These are phyloP conservation scores for Yamadazyma kitorensis DNA, from an alignment of 805 yeast species.

Conservation along the genomic window DNA sequence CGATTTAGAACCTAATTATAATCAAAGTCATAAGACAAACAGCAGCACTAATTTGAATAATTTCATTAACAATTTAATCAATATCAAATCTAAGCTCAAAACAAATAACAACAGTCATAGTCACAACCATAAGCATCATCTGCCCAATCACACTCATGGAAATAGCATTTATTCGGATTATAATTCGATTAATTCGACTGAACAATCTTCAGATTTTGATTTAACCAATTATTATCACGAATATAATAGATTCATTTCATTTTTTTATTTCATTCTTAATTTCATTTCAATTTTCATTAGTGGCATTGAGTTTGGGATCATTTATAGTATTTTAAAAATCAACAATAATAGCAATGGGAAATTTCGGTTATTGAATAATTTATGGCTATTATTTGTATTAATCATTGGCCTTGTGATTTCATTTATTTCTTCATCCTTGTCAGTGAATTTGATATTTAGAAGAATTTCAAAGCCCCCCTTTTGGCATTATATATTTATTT, in stretches of 20 bases:
- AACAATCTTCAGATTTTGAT: slow-evolving; percentile 25
- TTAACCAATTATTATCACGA: slow-evolving; percentile 28
- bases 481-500: slow-evolving; percentile 14
- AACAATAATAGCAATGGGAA: slow-evolving; percentile 17
- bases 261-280: slow-evolving; percentile 28
- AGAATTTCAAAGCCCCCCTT: slow-evolving; percentile 27
- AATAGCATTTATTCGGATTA: slow-evolving; percentile 16
- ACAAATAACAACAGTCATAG: not conserved
- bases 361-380: slow-evolving; percentile 27
- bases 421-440: slow-evolving; percentile 30
- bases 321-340: slow-evolving; percentile 27
- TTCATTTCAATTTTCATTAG: slow-evolving; percentile 36
- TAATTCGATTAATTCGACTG: slow-evolving; percentile 32
- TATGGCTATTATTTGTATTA: slow-evolving; percentile 30
- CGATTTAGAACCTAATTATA: slow-evolving; percentile 1
- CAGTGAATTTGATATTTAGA: slow-evolving; percentile 32
- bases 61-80: slow-evolving; percentile 8
- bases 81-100: slow-evolving; percentile 3
- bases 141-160: slow-evolving; percentile 1
- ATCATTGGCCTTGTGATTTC: slow-evolving; percentile 31
- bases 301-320: slow-evolving; percentile 39
- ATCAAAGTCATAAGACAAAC: not conserved
- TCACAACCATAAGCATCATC: not conserved
- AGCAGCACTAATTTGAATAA: slow-evolving; percentile 1
- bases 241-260: slow-evolving; percentile 35